Conservation (phyloP, 371 early-diverging fungal genomes). For the Mortierella polycephala region DNA sequence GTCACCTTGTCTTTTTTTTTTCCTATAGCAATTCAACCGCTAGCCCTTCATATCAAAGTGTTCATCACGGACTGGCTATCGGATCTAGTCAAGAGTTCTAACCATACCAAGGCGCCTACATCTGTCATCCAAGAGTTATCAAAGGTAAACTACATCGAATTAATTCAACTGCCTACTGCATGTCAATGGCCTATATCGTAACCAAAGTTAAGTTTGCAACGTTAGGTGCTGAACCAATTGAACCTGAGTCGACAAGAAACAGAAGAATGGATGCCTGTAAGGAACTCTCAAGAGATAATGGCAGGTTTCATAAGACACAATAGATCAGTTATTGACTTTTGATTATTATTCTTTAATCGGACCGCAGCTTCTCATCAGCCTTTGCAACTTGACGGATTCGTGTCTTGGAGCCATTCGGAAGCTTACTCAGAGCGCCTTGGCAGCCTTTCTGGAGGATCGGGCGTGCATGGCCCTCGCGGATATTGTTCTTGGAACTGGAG, state of each 20-base stretch:
- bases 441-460: conserved; percentile 8
- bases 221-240: conserved; percentile 30
- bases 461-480: conserved; percentile 21
- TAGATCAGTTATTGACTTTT: background rate
- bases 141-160: conserved; percentile 7
- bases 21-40: conserved; percentile 3
- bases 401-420: conserved; percentile 21
- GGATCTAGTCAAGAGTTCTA: conserved; percentile 14
- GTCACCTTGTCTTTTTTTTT: background rate
- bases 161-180: background rate
- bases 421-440: conserved; percentile 5
- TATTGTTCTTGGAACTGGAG: conserved; percentile 24
- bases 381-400: conserved; percentile 25
- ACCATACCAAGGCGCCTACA: conserved; percentile 1
- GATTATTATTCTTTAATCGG: background rate
- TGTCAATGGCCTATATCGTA: background rate
- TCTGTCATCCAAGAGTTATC: conserved; percentile 30
- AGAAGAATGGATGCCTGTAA: conserved; percentile 48
- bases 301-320: no score
- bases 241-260: conserved; percentile 26
- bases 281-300: background rate
- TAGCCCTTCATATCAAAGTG: conserved; percentile 12
- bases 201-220: background rate
- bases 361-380: conserved; percentile 24
- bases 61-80: conserved; percentile 37